Conservation (phyloP, 2,329 filamentous ascomycete genomes). For the Fusarium illudens region DNA sequence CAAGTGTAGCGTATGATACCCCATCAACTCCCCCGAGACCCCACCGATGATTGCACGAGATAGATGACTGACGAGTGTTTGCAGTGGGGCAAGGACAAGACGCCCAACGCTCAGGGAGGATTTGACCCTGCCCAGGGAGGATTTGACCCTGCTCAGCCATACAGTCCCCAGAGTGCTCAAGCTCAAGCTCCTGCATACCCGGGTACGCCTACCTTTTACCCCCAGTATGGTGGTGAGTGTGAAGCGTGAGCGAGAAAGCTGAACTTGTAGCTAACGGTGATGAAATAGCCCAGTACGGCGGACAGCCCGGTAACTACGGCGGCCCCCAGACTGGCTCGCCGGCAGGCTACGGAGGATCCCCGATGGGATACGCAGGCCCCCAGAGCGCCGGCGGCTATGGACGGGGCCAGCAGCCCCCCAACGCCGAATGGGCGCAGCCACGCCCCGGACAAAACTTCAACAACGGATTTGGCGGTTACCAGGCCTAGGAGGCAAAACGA, state of each 20-base stretch:
- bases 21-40: not conserved
- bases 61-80: conserved; percentile 35
- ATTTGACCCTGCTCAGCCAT: conserved; percentile 79
- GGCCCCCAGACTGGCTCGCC: conserved; percentile 69
- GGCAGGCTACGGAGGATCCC: conserved; percentile 70
- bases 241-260: conserved; percentile 1
- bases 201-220: conserved; percentile 87
- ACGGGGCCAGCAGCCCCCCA: conserved; percentile 72
- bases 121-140: conserved; percentile 80
- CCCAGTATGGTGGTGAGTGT: conserved; percentile 84
- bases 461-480: conserved; percentile 71
- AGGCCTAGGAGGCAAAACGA: conserved; percentile 57
- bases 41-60: not conserved
- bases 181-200: conserved; percentile 77
- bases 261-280: conserved; percentile 39
- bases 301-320: conserved; percentile 73
- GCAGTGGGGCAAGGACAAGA: conserved; percentile 99
- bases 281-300: conserved; percentile 62
- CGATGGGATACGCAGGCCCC: conserved; percentile 75
- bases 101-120: conserved; percentile 72
- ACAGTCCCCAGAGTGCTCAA: conserved; percentile 78
- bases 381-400: conserved; percentile 86
- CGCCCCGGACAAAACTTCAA: conserved; percentile 64
- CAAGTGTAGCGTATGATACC: conserved; percentile 92
- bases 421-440: conserved; percentile 63